These are phyloP conservation scores for Chlorella sp. DNA, from an alignment of 139 green algal species.

Conservation along the genomic window DNA sequence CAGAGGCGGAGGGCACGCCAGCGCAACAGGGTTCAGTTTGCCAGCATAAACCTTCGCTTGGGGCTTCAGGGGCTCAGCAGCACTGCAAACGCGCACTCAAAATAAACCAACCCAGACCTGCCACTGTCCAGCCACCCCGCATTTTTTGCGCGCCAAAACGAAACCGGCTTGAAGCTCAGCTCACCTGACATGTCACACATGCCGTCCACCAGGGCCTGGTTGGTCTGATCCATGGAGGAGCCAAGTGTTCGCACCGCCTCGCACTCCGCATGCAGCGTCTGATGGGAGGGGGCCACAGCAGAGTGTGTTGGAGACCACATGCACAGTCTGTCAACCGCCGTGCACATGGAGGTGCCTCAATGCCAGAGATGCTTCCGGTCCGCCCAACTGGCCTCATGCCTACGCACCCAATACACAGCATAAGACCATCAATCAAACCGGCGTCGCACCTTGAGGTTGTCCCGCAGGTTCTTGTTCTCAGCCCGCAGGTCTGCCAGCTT, in stretches of 20 bases:
- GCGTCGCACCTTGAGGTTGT: constrained; percentile 12
- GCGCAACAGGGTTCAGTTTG: neutral
- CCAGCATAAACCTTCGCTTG: neutral
- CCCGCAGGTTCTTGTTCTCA: neutral
- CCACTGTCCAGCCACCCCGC: too few species aligned
- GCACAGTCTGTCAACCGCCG: too few species aligned
- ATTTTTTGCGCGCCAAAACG: too few species aligned
- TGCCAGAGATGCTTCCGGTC: too few species aligned
- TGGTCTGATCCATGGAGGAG: neutral
- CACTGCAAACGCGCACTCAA: too few species aligned
- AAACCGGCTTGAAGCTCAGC: too few species aligned
- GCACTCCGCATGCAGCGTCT: constrained; percentile 24
- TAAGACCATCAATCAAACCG: neutral
- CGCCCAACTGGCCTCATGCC: too few species aligned
- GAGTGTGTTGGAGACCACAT: too few species aligned
- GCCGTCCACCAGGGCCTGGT: constrained; percentile 40
- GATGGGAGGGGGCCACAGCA: too few species aligned
- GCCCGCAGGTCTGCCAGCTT: constrained; percentile 11
- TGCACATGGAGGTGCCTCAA: too few species aligned
- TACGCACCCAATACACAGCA: neutral
- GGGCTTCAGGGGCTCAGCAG: too few species aligned
- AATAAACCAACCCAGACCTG: too few species aligned
- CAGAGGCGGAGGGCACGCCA: neutral
- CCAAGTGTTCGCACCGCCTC: constrained; percentile 9
- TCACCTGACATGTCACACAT: constrained; percentile 48